A percentile compares a stretch with the other conserved stretches of the same genome.
phyloP scores from a whole-genome alignment of 345 rosid species.

The Pelargonium nanum region DNA sequence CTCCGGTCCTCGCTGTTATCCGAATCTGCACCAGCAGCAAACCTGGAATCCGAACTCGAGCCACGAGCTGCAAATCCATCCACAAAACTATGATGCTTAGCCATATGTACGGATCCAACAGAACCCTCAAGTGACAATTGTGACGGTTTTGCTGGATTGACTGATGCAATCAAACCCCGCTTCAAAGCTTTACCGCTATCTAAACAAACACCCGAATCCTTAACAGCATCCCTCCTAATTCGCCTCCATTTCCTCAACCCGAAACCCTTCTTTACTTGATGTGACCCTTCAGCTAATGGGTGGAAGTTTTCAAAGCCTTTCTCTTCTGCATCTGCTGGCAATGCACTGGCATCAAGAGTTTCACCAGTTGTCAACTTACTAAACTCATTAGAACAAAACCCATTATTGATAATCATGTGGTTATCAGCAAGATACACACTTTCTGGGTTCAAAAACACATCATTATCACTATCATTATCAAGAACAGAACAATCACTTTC shows the following conservation, averaged over 20 bases:
- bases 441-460: conserved; percentile 16
- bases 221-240: conserved; percentile 44
- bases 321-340: conserved; percentile 9
- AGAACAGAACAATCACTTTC: conserved; percentile 27
- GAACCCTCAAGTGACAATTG: conserved; percentile 28
- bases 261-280: conserved; percentile 38
- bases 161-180: conserved; percentile 44
- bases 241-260: conserved; percentile 88
- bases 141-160: conserved; percentile 31
- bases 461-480: conserved; percentile 50
- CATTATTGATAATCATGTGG: conserved; percentile 23
- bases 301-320: conserved; percentile 13
- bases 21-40: conserved; percentile 43
- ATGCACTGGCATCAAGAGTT: conserved; percentile 6
- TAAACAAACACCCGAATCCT: conserved; percentile 27
- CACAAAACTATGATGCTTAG: conserved; percentile 18
- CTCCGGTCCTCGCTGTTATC: conserved; percentile 60
- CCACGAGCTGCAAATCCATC: conserved; percentile 24
- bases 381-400: conserved; percentile 22
- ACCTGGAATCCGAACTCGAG: conserved; percentile 39
- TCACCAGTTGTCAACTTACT: conserved; percentile 14
- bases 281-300: conserved; percentile 14
- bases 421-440: conserved; percentile 9
- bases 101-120: conserved; percentile 29
- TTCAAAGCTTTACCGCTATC: conserved; percentile 52